Evolutionary conservation across 768 basidiomycete species (phyloP), one percentile per base, ranked within the genome.

Genomic region (Suillus decipiens): DNA sequence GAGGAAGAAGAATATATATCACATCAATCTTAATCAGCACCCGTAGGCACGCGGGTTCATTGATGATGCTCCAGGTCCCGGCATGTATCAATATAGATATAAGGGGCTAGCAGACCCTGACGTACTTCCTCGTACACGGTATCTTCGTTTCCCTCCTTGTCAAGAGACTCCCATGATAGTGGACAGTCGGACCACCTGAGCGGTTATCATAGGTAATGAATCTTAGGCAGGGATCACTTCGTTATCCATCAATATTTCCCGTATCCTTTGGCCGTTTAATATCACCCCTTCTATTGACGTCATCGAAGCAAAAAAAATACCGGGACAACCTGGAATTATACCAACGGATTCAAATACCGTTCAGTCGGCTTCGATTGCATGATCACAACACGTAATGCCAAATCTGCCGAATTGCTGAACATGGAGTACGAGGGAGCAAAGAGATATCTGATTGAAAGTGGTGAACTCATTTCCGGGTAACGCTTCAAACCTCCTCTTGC

Each of bases 341-440:
- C 78, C 4, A 72, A 72, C 39, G 75, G 76, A n/a, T 76, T 78
- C 68, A 76, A 74, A 48, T 75, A 76, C 2, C 66, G 69, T 11
- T 75, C 75, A 34, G 72, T 75, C 34, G 71, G 70, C n/a, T 77
- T 75, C 57, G 63, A 71, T 19, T 78, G 75, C 65, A 64, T 68
- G 15, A 48, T 78, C 42, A 57, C 71, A 34, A 72, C 74, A 22
- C 67, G 75, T 11, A 73, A 41, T 41, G 54, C 58, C 67, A 62
- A 24, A 43, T n/a, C 42, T 14, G 12, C 34, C 11, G 28, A 61
- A 31, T 34, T 37, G 11, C 11, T 62, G 10, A 61, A 61, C 51
- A 5, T 60, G 59, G 61, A 45, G 34, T 34, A n/a, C 17, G 31
- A 62, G 19, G 28, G 19, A n/a, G 39, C 31, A 37, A 61, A 34